Evolutionary conservation across 805 yeast genomes (phyloP).

Genomic region (Ogataea saltuana): DNA sequence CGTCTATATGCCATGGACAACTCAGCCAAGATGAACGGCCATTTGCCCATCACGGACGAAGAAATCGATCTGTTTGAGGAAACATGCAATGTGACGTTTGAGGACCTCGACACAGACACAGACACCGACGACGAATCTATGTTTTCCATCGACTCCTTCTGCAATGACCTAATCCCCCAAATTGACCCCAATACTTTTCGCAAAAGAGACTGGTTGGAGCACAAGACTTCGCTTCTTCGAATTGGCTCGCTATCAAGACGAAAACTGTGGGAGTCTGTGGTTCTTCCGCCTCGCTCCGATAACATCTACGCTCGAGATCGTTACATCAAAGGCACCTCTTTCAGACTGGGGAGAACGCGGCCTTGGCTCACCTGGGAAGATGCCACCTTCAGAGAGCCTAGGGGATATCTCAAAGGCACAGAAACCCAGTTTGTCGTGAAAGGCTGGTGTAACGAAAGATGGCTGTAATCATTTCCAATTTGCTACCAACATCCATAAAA

Average conservation of each 20-base stretch:
- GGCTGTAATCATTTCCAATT: conserved; percentile 27
- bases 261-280: conserved; percentile 53
- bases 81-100: too few species aligned
- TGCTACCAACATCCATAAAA: not conserved
- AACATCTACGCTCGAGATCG: not conserved
- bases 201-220: not conserved
- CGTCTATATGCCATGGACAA: conserved; percentile 50
- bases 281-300: conserved; percentile 53
- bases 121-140: conserved; percentile 12
- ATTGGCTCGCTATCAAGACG: conserved; percentile 46
- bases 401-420: conserved; percentile 20
- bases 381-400: conserved; percentile 5
- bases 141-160: conserved; percentile 15
- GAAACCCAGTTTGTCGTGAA: conserved; percentile 42
- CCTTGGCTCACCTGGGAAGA: conserved; percentile 21
- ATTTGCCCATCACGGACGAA: conserved; percentile 37
- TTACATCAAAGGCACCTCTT: conserved; percentile 4
- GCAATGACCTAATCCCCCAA: conserved; percentile 11
- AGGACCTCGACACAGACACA: conserved; percentile 14
- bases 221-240: conserved; percentile 20
- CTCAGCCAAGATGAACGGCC: conserved; percentile 37
- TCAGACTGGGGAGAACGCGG: conserved; percentile 7
- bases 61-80: conserved; percentile 38
- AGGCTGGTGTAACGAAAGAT: conserved; percentile 46
- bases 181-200: not conserved